Evolutionary conservation across 441 rosid genomes (phyloP), one percentile per base, ranked within the genome.

Genomic region (Gossypium lobatum): DNA sequence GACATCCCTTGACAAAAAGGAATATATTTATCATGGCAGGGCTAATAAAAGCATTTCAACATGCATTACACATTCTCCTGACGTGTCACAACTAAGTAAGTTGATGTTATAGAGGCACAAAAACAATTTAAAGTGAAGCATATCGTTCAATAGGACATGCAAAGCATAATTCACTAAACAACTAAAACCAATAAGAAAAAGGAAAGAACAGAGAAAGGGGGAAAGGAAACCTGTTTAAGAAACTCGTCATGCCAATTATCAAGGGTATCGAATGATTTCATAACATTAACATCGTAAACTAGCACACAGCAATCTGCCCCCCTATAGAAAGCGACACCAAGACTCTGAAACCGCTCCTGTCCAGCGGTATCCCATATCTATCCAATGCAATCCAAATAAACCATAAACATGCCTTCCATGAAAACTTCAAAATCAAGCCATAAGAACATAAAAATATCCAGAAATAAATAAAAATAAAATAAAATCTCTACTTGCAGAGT

Each of bases 301-400:
- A 95, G 91, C 72, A 90, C 99, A 70, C 99, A 95, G 72, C 99
- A 95, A 83, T 95, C 99, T 14, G 99, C 99, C 64, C 99, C 99
- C 82, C 99, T 87, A 70, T 93, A 95, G 81, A 95, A 95, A 3
- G 97, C 98, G 60, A 86, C 96, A 28, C 98, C 98, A 48, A 95
- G 98, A 84, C 96, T 90, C 87, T 93, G 97, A 79, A 93, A 95
- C 73, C 99, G 83, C 71, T 95, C 99, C 85, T 95, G 99, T 61
- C 98, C 99, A 26, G 98, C 99, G 0, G 99, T 95, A 80, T 95
- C 99, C 99, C 99, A 95, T 77, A 95, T 89, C 97, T 93, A 82
- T 37, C 54, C 23, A 73, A 67, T 45, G 54, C 70, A 77, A 59
- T 20, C 34, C 0, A 54, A 57, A 28, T 75, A 46, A 6, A 20